Percentiles rank a stretch among this genome's conserved stretches.
These are phyloP conservation scores for Mycena rebaudengoi DNA, from an alignment of 768 basidiomycete genomes.

Conservation along the genomic window DNA sequence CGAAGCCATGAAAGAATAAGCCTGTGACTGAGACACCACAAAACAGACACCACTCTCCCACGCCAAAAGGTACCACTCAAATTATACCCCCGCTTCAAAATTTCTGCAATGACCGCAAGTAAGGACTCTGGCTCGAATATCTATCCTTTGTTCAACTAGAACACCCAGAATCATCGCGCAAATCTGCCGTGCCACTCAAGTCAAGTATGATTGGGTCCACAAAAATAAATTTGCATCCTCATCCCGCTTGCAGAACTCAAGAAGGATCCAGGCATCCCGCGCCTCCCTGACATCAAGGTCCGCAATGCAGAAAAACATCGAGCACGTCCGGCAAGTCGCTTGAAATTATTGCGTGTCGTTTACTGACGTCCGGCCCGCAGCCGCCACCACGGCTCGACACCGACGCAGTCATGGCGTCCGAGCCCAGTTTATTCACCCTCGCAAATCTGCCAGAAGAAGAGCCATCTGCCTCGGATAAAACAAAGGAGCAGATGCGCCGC, in stretches of 20 bases:
- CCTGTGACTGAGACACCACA: constrained; percentile 4
- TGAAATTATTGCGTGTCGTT: background rate
- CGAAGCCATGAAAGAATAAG: constrained; percentile 5
- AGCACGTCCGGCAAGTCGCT: constrained; percentile 47
- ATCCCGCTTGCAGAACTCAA: constrained; percentile 65
- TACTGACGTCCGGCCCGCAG: constrained; percentile 28
- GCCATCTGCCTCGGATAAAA: constrained; percentile 47
- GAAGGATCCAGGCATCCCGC: constrained; percentile 90
- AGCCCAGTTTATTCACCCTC: constrained; percentile 72
- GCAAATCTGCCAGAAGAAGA: constrained; percentile 57
- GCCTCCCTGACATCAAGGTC: constrained; percentile 77
- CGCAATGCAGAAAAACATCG: constrained; percentile 61
- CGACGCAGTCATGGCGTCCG: constrained; percentile 77
- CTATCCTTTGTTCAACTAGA: too few species aligned
- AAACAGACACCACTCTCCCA: background rate
- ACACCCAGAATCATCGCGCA: constrained; percentile 25
- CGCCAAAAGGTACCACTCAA: background rate
- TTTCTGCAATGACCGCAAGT: constrained; percentile 22
- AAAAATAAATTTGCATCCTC: background rate
- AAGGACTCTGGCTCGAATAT: too few species aligned
- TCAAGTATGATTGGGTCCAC: constrained; percentile 21
- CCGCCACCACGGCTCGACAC: constrained; percentile 46
- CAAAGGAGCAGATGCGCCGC: constrained; percentile 73
- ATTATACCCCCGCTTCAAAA: too few species aligned
- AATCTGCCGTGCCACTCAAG: constrained; percentile 17